Base-by-base conservation (phyloP, 1,284 basidiomycete genomes). In the Cutaneotrichosporon mucoides region DNA sequence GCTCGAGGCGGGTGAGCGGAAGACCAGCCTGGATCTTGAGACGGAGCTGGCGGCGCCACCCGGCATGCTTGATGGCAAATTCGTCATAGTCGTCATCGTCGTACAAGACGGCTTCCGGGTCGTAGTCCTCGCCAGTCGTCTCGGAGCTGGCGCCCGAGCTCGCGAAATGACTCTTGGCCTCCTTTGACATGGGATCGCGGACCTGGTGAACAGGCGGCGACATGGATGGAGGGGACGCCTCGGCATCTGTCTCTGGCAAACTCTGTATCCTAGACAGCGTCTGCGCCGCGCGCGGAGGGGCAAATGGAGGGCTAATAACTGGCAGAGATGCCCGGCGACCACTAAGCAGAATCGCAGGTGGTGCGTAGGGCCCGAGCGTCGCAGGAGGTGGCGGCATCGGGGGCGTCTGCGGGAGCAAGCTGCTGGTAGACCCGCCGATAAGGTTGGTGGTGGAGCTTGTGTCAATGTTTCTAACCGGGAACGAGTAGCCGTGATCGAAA, bases 261-360 rank as follows among this genome's bases (percentile, higher is more conserved):
- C 71, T 73, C 58, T 76, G 73, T 45, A 78, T 78, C 7, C 76
- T 58, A 4, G 70, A 53, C 3, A 78, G 65, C 2, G 62, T 68
- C 34, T 57, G 57, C 9, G 54, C 43, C n/a, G 56, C 24, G 24
- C 24, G 61, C 3, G 47, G 52, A 47, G 59, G 53, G 1, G 53
- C 38, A 37, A 55, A 56, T 5, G 41, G 12, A 40, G 55, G 44
- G 11, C 59, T 52, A 38, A 68, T 57, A 7, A 45, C 53, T 2
- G 70, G 71, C 1, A 75, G 56, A 1, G 69, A 73, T 8, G 50
- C 47, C 10, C 45, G 44, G 44, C 56, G 35, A 38, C 55, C 34
- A 12, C 42, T 40, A 11, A 35, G 47, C 6, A 16, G 8, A 40
- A 24, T 16, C 15, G 37, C 36, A 10, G 49, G 49, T 24, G 24